Evolutionary conservation across 495 filamentous ascomycete species (phyloP).

Genomic region (Aspergillus incahuasiensis): DNA sequence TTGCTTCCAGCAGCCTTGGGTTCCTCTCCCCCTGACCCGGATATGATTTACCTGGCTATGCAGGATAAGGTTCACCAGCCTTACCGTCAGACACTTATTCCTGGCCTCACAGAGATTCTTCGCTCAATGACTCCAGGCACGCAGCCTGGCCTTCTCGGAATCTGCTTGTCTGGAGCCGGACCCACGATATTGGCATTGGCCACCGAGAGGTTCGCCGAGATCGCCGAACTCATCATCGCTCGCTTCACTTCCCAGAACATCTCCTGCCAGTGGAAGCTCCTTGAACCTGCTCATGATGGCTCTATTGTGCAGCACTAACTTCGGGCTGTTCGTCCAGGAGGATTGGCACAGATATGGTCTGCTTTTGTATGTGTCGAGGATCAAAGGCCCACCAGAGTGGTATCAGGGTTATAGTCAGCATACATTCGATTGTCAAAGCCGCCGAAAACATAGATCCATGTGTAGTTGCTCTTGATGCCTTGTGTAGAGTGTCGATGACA

Average conservation of each 20-base stretch:
- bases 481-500: too few species aligned
- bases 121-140: constrained; percentile 76
- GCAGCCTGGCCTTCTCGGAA: constrained; percentile 83
- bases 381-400: too few species aligned
- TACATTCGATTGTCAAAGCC: too few species aligned
- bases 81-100: constrained; percentile 83
- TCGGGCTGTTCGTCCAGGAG: too few species aligned
- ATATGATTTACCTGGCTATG: constrained; percentile 94
- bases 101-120: constrained; percentile 85
- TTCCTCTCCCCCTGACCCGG: constrained; percentile 81
- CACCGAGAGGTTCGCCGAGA: constrained; percentile 77
- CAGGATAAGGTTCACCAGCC: constrained; percentile 96
- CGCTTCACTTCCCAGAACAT: constrained; percentile 66
- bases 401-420: too few species aligned
- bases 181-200: constrained; percentile 92
- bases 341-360: too few species aligned
- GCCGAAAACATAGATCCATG: too few species aligned
- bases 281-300: constrained; percentile 82
- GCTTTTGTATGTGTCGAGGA: too few species aligned
- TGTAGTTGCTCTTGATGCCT: too few species aligned
- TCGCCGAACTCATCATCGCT: constrained; percentile 69
- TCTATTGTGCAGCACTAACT: constrained; percentile 50
- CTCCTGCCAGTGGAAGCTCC: constrained; percentile 76
- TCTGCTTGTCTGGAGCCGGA: constrained; percentile 89
- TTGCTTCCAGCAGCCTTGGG: constrained; percentile 82